Base-by-base conservation (phyloP, 371 early-diverging fungal genomes). In the Mucor mucedo region DNA sequence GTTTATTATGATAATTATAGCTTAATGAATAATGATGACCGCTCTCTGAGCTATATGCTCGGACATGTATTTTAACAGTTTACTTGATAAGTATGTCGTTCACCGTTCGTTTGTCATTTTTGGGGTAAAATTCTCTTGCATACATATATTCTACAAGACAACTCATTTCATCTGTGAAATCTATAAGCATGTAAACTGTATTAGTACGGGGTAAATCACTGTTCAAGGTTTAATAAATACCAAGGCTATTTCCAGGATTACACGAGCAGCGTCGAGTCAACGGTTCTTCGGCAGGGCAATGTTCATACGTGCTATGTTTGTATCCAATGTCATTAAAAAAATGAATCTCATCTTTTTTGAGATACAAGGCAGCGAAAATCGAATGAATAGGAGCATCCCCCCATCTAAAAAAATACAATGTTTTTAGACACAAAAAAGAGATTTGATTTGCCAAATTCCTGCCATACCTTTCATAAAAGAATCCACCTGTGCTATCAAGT, bases 341-440 rank as follows among this genome's bases (percentile, higher is more conserved):
- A 62, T 98, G 97, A 3, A 97, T 67, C 65, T 95, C 83, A 9
- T 83, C 75, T 59, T 87, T 76, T 13, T 76, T 70, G 40, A 91
- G 76, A 68, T 89, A 77, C 58, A 95, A 47, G 4, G 89, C 83
- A 30, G 88, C 89, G 52, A 87, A 88, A 58, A 97, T 84, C 2
- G 95, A 92, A 70, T 97, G 98, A 6, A 97, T 89, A 5, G 98
- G 97, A 0, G 97, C 98, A 78, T 98, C 97, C 0, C 97, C 96
- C 96, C 96, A 96, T 76, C 80, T 50, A 4, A 28, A 8, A 8
- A 9, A 13, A 14, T 5, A 44, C 14, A 44, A 48, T 5, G 16
- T 44, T 29, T 35, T n/a, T 21, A 10, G 5, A 4, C 8, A 21
- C 5, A 58, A 14, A 48, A 58, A 30, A 2, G 10, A 5, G 4